These are phyloP conservation scores for Podospora comata DNA, from an alignment of 495 filamentous ascomycete species.

Conservation along the genomic window DNA sequence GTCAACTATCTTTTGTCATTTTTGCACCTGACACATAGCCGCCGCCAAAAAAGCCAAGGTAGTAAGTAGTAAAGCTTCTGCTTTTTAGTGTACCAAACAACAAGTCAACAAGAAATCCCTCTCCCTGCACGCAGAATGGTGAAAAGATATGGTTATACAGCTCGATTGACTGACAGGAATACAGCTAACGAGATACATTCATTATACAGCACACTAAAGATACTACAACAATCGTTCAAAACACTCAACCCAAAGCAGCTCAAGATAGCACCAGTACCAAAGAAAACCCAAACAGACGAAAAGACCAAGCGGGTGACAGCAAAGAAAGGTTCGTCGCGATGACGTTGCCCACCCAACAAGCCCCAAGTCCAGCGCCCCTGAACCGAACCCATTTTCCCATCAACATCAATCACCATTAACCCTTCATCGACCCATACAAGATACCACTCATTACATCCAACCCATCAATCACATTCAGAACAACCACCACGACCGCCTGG, in stretches of 20 bases:
- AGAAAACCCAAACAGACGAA: not conserved
- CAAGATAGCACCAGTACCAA: not conserved
- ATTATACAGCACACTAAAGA: not conserved
- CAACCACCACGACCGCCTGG: conserved; percentile 19
- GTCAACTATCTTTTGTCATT: not conserved
- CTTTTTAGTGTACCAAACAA: no score
- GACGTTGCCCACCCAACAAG: conserved; percentile 7
- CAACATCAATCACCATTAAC: not conserved
- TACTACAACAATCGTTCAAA: not conserved
- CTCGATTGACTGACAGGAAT: not conserved
- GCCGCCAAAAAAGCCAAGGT: no score
- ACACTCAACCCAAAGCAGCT: not conserved
- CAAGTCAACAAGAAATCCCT: no score
- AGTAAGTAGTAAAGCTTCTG: no score
- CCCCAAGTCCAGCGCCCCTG: not conserved
- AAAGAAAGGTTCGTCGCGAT: conserved; percentile 2
- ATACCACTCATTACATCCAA: not conserved
- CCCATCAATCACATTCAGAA: conserved; percentile 4
- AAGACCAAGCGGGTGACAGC: not conserved
- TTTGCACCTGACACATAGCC: no score
- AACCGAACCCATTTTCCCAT: not conserved
- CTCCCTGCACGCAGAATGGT: no score
- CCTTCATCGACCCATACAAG: not conserved
- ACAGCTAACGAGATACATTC: not conserved
- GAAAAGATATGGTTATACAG: no score